Conservation (phyloP, 257 asterid genomes). For the Nicotiana undulata region DNA sequence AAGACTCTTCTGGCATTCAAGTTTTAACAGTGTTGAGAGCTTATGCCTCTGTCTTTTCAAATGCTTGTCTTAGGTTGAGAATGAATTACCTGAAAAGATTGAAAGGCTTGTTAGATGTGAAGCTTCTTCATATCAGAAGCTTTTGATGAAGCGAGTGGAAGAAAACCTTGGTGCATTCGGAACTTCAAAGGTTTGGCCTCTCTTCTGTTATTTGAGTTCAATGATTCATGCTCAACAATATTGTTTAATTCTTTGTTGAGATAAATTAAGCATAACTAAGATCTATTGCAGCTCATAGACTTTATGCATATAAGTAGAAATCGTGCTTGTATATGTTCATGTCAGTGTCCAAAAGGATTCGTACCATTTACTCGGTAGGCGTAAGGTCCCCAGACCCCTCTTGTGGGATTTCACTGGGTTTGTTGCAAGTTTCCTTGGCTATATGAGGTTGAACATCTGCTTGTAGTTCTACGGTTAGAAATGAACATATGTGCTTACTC, state of each 20-base stretch:
- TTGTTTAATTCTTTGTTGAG: neutral
- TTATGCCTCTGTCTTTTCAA: slow-evolving; percentile 11
- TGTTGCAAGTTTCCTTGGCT: too few relatives aligned
- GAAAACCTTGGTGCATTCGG: slow-evolving; percentile 98
- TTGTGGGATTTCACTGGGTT: too few relatives aligned
- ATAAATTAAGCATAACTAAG: neutral
- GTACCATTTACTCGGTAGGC: neutral
- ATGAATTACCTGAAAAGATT: slow-evolving; percentile 89
- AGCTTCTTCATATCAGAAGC: slow-evolving; percentile 92
- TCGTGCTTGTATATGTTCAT: neutral
- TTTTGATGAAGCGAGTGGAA: slow-evolving; percentile 96
- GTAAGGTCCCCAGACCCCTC: too few relatives aligned
- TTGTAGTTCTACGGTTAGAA: neutral
- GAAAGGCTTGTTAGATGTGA: slow-evolving; percentile 95
- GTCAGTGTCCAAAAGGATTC: neutral
- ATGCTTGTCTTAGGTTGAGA: slow-evolving; percentile 67
- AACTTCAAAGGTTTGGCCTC: slow-evolving; percentile 61
- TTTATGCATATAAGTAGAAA: neutral
- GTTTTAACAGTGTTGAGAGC: neutral
- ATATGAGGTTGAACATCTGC: too few relatives aligned
- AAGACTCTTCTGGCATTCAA: neutral
- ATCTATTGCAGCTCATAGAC: neutral
- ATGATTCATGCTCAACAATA: neutral
- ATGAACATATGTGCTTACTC: neutral
- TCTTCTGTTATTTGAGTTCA: slow-evolving; percentile 9